Conservation (phyloP, 495 filamentous ascomycete genomes). For the Glutinoglossum americanum region DNA sequence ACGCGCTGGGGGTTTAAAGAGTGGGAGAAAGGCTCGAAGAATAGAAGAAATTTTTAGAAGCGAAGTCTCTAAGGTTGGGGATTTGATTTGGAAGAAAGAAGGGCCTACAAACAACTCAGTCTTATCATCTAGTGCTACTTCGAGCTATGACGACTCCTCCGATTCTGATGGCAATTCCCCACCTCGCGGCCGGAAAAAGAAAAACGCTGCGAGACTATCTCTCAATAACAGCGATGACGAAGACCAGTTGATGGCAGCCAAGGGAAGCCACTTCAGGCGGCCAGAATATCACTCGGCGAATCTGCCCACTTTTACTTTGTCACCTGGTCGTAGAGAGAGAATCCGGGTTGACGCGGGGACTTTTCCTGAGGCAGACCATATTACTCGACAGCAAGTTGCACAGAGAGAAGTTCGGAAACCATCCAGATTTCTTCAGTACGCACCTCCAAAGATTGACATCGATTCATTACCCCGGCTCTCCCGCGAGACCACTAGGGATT, state of each 20-base stretch:
- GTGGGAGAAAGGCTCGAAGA: conserved; percentile 32
- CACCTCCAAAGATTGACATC: conserved; percentile 41
- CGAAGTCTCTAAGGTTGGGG: conserved; percentile 35
- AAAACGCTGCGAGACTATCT: conserved; percentile 18
- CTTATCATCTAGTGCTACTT: neutral
- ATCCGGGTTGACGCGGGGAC: neutral
- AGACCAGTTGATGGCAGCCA: conserved; percentile 2
- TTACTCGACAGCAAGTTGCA: conserved; percentile 18
- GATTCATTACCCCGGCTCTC: conserved; percentile 11
- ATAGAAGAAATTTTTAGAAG: conserved; percentile 32
- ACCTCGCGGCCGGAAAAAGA: conserved; percentile 10
- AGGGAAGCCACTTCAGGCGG: neutral
- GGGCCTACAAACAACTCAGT: conserved; percentile 5
- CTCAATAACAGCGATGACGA: conserved; percentile 19
- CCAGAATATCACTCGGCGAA: conserved; percentile 21
- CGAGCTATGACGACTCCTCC: neutral
- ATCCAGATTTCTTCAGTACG: conserved; percentile 18
- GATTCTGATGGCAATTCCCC: conserved; percentile 14
- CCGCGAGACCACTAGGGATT: neutral
- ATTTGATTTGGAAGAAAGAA: conserved; percentile 32
- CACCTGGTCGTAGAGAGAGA: neutral
- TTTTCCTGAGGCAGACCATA: conserved; percentile 15
- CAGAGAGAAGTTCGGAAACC: conserved; percentile 17
- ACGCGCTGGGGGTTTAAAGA: conserved; percentile 14
- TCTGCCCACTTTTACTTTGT: conserved; percentile 29